A percentile compares a stretch with the other conserved stretches of the same genome.
phyloP scores from a whole-genome alignment of 2,329 filamentous ascomycete species.

The Didymosphaeria variabile region DNA sequence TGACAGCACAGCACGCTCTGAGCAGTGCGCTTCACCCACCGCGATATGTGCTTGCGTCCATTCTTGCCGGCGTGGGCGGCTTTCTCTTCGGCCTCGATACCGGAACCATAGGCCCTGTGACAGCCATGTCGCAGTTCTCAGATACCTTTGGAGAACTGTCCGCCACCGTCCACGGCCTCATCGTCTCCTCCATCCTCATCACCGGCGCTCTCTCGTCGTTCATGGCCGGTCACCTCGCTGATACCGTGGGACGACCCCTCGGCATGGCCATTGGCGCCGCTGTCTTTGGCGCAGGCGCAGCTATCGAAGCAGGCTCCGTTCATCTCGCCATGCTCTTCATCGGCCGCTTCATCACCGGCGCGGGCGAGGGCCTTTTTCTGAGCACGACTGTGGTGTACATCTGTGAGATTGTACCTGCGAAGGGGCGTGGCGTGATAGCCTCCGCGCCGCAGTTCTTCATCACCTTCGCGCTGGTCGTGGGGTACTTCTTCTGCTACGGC shows the following conservation, averaged over 20 bases:
- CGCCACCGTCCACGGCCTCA: constrained; percentile 64
- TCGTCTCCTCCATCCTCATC: constrained; percentile 68
- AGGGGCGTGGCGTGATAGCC: constrained; percentile 60
- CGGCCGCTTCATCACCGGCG: constrained; percentile 64
- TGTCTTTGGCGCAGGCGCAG: constrained; percentile 63
- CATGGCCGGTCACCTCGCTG: constrained; percentile 66
- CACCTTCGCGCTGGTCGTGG: constrained; percentile 60
- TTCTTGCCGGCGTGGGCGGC: constrained; percentile 32
- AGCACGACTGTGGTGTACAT: constrained; percentile 66
- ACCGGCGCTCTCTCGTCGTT: constrained; percentile 64
- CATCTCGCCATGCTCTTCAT: constrained; percentile 62
- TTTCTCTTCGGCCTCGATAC: constrained; percentile 54
- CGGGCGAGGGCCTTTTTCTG: constrained; percentile 66
- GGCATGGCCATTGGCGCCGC: constrained; percentile 61
- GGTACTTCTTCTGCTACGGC: constrained; percentile 70
- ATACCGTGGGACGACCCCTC: constrained; percentile 61
- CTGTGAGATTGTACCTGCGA: constrained; percentile 67
- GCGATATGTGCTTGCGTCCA: constrained; percentile 28
- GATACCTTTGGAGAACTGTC: constrained; percentile 61
- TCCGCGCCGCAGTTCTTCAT: constrained; percentile 64
- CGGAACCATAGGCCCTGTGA: constrained; percentile 67
- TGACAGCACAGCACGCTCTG: neutral
- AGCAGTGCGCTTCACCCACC: constrained; percentile 15
- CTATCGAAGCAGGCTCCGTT: constrained; percentile 60
- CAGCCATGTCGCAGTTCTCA: constrained; percentile 64